Evolutionary conservation across 331 rosid species (phyloP), one percentile per base, ranked within the genome.

Genomic region (Phaseolus coccineus): DNA sequence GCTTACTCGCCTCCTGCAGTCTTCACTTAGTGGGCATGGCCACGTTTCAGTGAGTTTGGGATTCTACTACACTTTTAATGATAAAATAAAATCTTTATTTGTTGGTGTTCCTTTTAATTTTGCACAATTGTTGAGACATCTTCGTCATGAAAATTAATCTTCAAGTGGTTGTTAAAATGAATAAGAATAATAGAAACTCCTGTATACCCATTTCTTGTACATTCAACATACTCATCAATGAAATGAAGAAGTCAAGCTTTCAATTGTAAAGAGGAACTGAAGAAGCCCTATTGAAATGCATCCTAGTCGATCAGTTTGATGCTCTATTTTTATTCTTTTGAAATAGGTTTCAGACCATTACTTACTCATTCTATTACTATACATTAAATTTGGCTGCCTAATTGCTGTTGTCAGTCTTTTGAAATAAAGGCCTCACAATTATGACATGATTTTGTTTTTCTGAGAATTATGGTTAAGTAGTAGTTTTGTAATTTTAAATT

Each of bases 1-100:
- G 91, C 99, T 96, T 84, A 96, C 99, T 42, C 99, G 98, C 69
- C 98, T 96, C 78, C 85, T 96, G 66, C 99, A 96, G 84, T 93
- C 99, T 77, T 96, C 99, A 4, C 88, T 96, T 72, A 81, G 97
- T 59, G 99, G 99, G 76, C 97, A 90, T 52, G 99, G 99, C 35
- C 99, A 96, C 85, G 97, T 96, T 74, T 96, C 99, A 7, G 99
- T 93, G 87, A 93, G 99, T 92, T 80, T 77, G 46, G 39, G 80
- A 57, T 78, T 63, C 69, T 79, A 74, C 76, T 78, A 19, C 68
- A 11, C 66, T 74, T 30, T 73, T 24, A 50, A 46, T 33, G 30
- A 33, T 67, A 47, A 55, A 35, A 19, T 19, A 19, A 5, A 80
- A 69, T 19, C 51, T 80, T 73, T 42, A 37, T 66, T 35, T 72